These are phyloP conservation scores for Cryphonectria japonica DNA, from an alignment of 2,329 filamentous ascomycete genomes.

Conservation along the genomic window DNA sequence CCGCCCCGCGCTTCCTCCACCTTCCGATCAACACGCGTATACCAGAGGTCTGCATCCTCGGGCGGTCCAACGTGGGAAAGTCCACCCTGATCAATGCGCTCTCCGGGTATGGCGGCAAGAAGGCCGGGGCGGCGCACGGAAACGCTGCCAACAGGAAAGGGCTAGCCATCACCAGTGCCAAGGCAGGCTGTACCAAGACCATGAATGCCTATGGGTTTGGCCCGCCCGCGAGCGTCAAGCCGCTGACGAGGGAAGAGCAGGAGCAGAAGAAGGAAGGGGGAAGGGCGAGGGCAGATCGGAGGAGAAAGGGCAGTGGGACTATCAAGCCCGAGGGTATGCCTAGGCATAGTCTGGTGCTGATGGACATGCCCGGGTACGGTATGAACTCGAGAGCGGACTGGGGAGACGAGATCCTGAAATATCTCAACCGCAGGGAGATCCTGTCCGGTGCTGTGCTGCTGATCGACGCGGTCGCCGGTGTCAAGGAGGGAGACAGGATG, in stretches of 20 bases:
- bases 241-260: slow-evolving; percentile 19
- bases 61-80: slow-evolving; percentile 88
- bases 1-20: slow-evolving; percentile 51
- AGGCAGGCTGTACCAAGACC: slow-evolving; percentile 56
- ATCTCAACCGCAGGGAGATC: slow-evolving; percentile 50
- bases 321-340: slow-evolving; percentile 45
- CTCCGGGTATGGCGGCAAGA: slow-evolving; percentile 49
- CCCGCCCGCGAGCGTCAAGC: slow-evolving; percentile 39
- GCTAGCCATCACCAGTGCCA: slow-evolving; percentile 54
- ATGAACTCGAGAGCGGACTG: slow-evolving; percentile 47
- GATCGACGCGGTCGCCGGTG: slow-evolving; percentile 56
- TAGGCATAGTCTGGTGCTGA: slow-evolving; percentile 50
- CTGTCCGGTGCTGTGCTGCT: slow-evolving; percentile 58
- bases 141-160: slow-evolving; percentile 47
- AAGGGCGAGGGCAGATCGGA: slow-evolving; percentile 31
- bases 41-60: slow-evolving; percentile 74
- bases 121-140: slow-evolving; percentile 37
- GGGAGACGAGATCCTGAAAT: slow-evolving; percentile 57
- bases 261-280: slow-evolving; percentile 23
- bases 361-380: slow-evolving; percentile 45
- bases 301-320: slow-evolving; percentile 14
- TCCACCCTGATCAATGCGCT: slow-evolving; percentile 87
- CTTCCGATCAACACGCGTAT: slow-evolving; percentile 55
- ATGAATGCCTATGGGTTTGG: slow-evolving; percentile 63
- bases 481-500: slow-evolving; percentile 52